A percentile compares a stretch with the other conserved stretches of the same genome.
Conservation (phyloP, 176 grass and related monocot species). For the Zoysia japonica region DNA sequence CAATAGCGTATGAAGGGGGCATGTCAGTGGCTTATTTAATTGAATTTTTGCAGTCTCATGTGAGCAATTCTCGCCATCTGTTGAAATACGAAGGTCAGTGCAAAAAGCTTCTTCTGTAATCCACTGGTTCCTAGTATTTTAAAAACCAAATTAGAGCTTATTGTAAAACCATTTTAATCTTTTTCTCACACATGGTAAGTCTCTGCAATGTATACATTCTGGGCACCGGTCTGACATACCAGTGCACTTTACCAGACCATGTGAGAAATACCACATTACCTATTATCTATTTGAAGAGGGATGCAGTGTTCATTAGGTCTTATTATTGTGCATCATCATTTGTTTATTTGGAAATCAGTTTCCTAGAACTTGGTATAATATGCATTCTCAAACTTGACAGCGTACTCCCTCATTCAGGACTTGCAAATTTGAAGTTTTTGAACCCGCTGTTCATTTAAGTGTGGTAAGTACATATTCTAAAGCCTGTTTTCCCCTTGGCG, state of each 20-base stretch:
- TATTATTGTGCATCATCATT: neutral
- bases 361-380: constrained; percentile 9
- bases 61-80: constrained; percentile 59
- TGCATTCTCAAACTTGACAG: neutral
- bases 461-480: constrained; percentile 28
- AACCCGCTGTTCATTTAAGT: constrained; percentile 1
- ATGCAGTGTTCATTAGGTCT: neutral
- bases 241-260: constrained; percentile 5
- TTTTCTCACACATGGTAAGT: neutral
- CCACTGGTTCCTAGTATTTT: neutral
- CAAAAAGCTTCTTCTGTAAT: constrained; percentile 27
- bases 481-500: constrained; percentile 27
- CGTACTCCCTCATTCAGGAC: neutral
- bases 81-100: constrained; percentile 60
- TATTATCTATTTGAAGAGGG: neutral
- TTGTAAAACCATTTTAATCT: constrained; percentile 10
- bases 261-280: neutral
- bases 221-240: neutral
- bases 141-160: neutral
- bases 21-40: constrained; percentile 74
- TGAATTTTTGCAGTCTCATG: constrained; percentile 70
- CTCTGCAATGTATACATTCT: neutral
- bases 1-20: constrained; percentile 63
- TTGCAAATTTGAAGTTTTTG: constrained; percentile 4
- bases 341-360: neutral